phyloP scores from a whole-genome alignment of 208 protist species.

The Acanthamoeba sp. region DNA sequence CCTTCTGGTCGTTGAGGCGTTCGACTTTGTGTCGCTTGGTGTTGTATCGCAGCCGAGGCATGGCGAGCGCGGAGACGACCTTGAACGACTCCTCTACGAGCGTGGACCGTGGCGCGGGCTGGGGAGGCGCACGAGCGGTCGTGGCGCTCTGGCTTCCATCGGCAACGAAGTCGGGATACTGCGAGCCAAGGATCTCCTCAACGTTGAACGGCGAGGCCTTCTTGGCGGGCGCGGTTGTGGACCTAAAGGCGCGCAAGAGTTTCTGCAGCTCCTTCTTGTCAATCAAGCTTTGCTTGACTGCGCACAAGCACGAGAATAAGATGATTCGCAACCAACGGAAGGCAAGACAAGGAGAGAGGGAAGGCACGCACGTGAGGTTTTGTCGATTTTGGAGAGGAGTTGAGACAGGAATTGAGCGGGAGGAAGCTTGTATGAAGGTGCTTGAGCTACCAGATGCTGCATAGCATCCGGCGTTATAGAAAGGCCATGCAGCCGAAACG shows the following conservation, averaged over 20 bases:
- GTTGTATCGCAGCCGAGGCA: background rate
- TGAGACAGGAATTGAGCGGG: background rate
- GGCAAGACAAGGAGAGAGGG: background rate
- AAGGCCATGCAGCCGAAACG: background rate
- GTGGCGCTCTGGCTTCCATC: background rate
- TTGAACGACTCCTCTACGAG: background rate
- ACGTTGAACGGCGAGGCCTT: background rate
- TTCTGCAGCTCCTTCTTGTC: background rate
- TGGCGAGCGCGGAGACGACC: background rate
- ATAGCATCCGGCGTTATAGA: background rate
- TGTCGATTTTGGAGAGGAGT: background rate
- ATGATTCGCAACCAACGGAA: too few relatives aligned
- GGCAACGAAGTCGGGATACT: background rate
- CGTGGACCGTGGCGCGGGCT: too few relatives aligned
- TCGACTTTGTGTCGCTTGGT: background rate
- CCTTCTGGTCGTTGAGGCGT: background rate
- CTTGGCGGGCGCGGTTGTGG: background rate
- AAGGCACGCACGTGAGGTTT: background rate
- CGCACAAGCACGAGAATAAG: too few relatives aligned
- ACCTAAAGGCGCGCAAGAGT: background rate
- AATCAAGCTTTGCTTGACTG: background rate
- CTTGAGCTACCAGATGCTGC: background rate
- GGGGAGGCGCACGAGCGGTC: too few relatives aligned
- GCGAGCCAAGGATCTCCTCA: background rate
- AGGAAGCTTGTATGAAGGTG: background rate